Base-by-base conservation (phyloP, 768 basidiomycete species). In the Suillus americanus region DNA sequence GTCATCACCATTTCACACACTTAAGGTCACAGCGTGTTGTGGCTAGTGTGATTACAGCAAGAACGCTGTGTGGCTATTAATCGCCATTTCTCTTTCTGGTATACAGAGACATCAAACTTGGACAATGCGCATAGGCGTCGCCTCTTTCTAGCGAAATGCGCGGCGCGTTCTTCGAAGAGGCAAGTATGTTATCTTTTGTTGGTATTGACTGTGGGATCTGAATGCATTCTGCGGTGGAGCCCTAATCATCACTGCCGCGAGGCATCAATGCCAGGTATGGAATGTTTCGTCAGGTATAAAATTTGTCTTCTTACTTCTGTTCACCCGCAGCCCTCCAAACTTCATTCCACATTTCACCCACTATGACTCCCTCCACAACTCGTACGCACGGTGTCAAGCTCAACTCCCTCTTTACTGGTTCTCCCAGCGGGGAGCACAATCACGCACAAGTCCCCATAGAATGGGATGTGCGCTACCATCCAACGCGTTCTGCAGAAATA, bases 401-500 rank as follows among this genome's bases (percentile, higher is more conserved):
- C 18, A 69, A 67, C 37, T 33, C 65, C 16, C 68, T 75, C 8
- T 64, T 75, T 64, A 38, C 46, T 8, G 59, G 67, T 2, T 30
- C 68, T 9, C 37, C 64, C 37, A 51, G 66, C 10, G 69, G 71
- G 23, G 62, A 68, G 3, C 63, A 56, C 12, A 14, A 64, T 63
- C 54, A 35, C 20, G 62, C 16, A 33, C 66, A 64, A n/a, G 64
- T 69, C 56, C 72, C 70, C 12, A 64, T 86, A 43, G 64, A 79
- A 18, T 88, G 86, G 86, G 85, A 88, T 69, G 51, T 84, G 51
- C 81, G 84, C 43, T 73, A 78, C 61, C 37, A 76, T n/a, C 83
- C 85, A 10, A 72, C 10, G 64, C 75, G 46, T 33, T 33, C 60
- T 5, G 74, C 70, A 54, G 61, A 64, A 63, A 45, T 73, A 3